Evolutionary conservation across 441 rosid genomes (phyloP).

Genomic region (Mallotus repandus): DNA sequence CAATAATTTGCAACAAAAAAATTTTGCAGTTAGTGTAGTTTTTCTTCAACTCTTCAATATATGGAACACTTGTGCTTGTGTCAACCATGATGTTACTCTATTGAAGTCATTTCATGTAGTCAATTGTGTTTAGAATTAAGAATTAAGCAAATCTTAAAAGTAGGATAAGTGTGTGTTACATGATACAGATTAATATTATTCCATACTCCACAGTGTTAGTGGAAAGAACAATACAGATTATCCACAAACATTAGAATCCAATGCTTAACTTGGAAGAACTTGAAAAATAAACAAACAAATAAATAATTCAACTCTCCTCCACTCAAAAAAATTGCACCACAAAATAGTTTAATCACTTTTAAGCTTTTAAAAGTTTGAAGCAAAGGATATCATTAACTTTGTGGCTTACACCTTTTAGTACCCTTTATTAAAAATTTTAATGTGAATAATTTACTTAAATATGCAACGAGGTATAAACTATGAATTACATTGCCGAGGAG

Average conservation of each 20-base stretch:
- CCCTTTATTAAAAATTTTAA: not conserved
- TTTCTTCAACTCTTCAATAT: not conserved
- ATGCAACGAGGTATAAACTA: too few species aligned
- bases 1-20: too few species aligned
- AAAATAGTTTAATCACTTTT: not conserved
- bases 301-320: not conserved
- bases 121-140: not conserved
- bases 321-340: not conserved
- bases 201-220: constrained; percentile 2
- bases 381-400: not conserved
- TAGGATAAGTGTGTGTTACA: not conserved
- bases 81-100: constrained; percentile 1
- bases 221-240: constrained; percentile 7
- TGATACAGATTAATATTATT: not conserved
- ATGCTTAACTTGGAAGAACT: constrained; percentile 8
- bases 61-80: not conserved
- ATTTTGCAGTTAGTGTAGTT: not conserved
- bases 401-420: not conserved
- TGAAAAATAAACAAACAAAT: not conserved
- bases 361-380: not conserved
- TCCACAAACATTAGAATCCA: constrained; percentile 27
- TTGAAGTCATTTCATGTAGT: not conserved
- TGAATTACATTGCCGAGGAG: too few species aligned
- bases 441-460: too few species aligned
- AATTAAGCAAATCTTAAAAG: not conserved